Evolutionary conservation across 2,329 filamentous ascomycete species (phyloP).

Genomic region (Pseudogymnoascus destructans): DNA sequence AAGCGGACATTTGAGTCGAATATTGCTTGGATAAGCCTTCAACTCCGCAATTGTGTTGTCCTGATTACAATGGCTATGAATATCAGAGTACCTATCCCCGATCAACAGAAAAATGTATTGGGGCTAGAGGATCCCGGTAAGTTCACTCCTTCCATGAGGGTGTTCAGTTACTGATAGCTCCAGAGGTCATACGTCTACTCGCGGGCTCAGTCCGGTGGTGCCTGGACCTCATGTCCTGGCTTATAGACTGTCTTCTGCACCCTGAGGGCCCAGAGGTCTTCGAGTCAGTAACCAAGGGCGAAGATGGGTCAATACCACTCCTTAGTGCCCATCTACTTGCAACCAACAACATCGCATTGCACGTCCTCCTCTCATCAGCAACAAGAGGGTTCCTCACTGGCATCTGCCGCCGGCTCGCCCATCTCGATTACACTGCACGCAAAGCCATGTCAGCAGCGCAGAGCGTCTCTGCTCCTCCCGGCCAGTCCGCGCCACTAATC

Average conservation of each 20-base stretch:
- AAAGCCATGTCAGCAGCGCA: slow-evolving; percentile 19
- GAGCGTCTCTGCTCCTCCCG: slow-evolving; percentile 4
- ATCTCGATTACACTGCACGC: slow-evolving; percentile 35
- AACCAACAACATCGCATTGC: slow-evolving; percentile 44
- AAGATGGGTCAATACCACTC: slow-evolving; percentile 35
- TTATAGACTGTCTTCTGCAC: slow-evolving; percentile 43
- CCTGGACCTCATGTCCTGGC: slow-evolving; percentile 54
- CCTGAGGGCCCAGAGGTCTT: slow-evolving; percentile 37
- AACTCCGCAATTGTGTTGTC: slow-evolving; percentile 58
- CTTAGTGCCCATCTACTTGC: slow-evolving; percentile 39
- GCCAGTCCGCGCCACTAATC: slow-evolving; percentile 10
- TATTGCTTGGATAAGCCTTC: slow-evolving; percentile 61
- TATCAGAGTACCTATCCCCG: slow-evolving; percentile 25
- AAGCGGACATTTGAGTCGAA: slow-evolving; percentile 56
- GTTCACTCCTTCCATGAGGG: slow-evolving; percentile 14
- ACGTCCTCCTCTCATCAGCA: slow-evolving; percentile 58
- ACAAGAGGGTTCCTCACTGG: slow-evolving; percentile 60
- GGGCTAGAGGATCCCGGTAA: slow-evolving; percentile 51
- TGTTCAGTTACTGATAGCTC: slow-evolving; percentile 1
- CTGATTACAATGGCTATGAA: slow-evolving; percentile 52
- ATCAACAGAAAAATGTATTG: slow-evolving; percentile 40
- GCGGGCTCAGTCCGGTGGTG: slow-evolving; percentile 69
- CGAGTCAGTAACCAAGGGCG: slow-evolving; percentile 30
- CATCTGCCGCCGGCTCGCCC: slow-evolving; percentile 48
- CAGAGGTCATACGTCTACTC: slow-evolving; percentile 59